Base-by-base conservation (phyloP, 75 land plant genomes). In the Cryptomeria japonica region DNA sequence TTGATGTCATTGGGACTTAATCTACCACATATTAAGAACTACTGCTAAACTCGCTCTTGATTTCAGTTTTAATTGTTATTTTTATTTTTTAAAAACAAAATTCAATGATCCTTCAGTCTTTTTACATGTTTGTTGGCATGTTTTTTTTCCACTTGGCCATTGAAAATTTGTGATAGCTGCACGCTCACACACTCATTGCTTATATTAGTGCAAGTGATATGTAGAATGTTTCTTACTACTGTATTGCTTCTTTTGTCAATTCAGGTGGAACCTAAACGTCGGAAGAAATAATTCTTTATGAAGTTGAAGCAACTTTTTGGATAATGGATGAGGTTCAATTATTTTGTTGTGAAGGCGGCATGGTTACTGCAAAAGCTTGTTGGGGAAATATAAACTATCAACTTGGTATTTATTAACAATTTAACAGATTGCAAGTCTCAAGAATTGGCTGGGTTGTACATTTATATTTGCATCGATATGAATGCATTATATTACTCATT, bases 261-360 rank as follows among this genome's bases (percentile, higher is more conserved):
- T 75, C 37, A 75, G 77, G 77, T 75, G n/a, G 77, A 75, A 75
- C 37, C 77, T 34, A 75, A 75, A 13, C 77, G 77, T 34, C 77
- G 77, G 37, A 75, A 75, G 77, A 75, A 75, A 34, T 75, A 34
- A 75, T 75, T 75, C 77, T 75, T 34, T 75, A 34, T 34, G 37
- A 75, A 75, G 38, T 34, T 34, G 37, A 32, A 34, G 37, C 14
- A 75, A 75, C n/a, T 64, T 75, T 31, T 75, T 75, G 77, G 77
- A 34, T 75, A 3, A 32, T 75, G 77, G 77, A 14, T 75, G 77
- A 75, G 77, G 77, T 75, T 75, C 34, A 32, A 75, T 75, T 38
- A 75, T 75, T 75, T 75, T 75, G 37, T 75, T 75, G 77, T 75
- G 77, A 75, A 75, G 77, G 77, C 77, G 77, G 77, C 77, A 11